Conservation (phyloP, 176 grass and related monocot species). For the Paspalum notatum region DNA sequence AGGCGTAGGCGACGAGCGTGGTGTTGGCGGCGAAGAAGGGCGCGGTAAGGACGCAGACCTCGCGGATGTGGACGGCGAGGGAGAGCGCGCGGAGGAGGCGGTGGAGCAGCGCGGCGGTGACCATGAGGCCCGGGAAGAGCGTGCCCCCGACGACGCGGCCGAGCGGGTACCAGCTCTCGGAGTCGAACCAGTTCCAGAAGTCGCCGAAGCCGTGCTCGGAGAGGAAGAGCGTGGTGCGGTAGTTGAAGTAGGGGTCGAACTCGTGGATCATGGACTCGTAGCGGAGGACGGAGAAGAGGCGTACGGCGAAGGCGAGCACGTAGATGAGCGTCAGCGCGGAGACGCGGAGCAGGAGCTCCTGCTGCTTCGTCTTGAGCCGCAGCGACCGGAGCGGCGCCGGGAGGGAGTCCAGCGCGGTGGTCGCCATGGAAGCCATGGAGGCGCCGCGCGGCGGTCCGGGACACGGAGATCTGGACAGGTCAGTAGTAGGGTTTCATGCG, state of each 20-base stretch:
- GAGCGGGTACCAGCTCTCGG: constrained; percentile 98
- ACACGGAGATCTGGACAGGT: constrained; percentile 38
- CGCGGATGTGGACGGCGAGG: constrained; percentile 89
- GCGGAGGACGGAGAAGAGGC: constrained; percentile 97
- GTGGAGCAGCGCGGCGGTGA: constrained; percentile 86
- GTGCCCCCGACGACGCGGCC: constrained; percentile 93
- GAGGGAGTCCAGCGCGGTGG: constrained; percentile 39
- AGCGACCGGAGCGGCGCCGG: constrained; percentile 58
- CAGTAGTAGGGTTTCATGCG: constrained; percentile 82
- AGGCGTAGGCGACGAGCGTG: constrained; percentile 94
- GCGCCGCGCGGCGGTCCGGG: constrained; percentile 36
- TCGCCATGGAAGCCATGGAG: constrained; percentile 47
- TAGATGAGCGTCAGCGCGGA: constrained; percentile 90
- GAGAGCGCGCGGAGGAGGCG: constrained; percentile 79
- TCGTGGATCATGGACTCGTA: constrained; percentile 99
- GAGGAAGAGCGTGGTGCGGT: constrained; percentile 98
- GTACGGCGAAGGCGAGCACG: constrained; percentile 88
- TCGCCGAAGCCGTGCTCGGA: constrained; percentile 72
- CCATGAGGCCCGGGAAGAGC: constrained; percentile 94
- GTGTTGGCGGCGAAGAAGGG: constrained; percentile 99
- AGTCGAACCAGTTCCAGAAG: constrained; percentile 99
- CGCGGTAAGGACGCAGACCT: constrained; percentile 96
- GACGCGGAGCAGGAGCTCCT: constrained; percentile 92
- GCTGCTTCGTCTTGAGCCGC: constrained; percentile 98
- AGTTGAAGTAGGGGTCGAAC: constrained; percentile 99